Percentiles rank a stretch among this genome's conserved stretches.
These are phyloP conservation scores for Dendrobium nobile DNA, from an alignment of 106 monocot species.

Conservation along the genomic window DNA sequence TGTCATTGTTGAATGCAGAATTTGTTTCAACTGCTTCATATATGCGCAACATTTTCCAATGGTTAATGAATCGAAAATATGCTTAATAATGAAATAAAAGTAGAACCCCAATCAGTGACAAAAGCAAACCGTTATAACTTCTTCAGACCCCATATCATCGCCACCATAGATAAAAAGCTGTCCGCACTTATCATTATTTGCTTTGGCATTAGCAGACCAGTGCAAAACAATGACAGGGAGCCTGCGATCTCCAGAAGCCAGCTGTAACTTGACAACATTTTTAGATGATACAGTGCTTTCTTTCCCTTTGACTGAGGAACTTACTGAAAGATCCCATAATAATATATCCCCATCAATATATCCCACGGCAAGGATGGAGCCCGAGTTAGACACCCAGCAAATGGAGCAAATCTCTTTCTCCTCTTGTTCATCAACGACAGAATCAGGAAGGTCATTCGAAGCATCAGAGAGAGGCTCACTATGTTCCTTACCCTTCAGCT, in stretches of 20 bases:
- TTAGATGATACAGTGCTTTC: constrained; percentile 27
- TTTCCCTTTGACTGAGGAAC: constrained; percentile 37
- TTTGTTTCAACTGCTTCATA: neutral
- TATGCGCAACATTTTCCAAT: neutral
- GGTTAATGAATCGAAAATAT: neutral
- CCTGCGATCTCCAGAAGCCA: constrained; percentile 78
- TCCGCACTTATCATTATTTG: constrained; percentile 48
- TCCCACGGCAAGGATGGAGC: constrained; percentile 69
- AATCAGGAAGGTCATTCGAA: constrained; percentile 15
- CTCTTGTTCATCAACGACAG: constrained; percentile 31
- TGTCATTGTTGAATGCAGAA: neutral
- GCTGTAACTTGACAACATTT: constrained; percentile 70
- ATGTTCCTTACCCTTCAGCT: constrained; percentile 43
- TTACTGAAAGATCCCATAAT: constrained; percentile 66
- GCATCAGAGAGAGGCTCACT: constrained; percentile 19
- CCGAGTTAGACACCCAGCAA: constrained; percentile 75
- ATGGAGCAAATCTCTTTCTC: constrained; percentile 85
- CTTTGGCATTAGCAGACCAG: constrained; percentile 60
- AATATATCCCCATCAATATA: constrained; percentile 93
- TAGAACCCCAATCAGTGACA: neutral
- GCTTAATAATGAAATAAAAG: neutral
- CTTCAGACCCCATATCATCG: constrained; percentile 97
- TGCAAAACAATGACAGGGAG: constrained; percentile 94
- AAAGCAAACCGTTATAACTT: constrained; percentile 82
- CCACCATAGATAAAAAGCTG: constrained; percentile 94